phyloP scores from a whole-genome alignment of 345 rosid species.

The Tarenaya hassleriana region DNA sequence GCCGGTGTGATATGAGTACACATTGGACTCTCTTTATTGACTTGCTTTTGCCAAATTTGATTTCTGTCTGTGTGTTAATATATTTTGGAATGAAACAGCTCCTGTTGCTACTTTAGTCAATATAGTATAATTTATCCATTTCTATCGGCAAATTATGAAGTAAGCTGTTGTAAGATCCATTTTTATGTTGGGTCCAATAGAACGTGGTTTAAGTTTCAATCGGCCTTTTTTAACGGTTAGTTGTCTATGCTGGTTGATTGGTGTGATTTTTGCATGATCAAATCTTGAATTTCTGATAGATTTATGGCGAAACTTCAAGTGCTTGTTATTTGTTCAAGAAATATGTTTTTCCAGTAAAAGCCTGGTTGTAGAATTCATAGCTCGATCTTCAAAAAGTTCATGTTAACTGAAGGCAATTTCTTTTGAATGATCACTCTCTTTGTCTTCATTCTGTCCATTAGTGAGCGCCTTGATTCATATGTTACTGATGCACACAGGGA shows the following conservation, averaged over 20 bases:
- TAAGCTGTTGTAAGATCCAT: conserved; percentile 8
- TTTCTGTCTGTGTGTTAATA: no score
- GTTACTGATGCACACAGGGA: conserved; percentile 45
- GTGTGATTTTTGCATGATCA: neutral
- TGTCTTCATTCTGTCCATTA: neutral
- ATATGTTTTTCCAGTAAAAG: no score
- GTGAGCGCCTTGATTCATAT: neutral
- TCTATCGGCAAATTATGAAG: conserved; percentile 2
- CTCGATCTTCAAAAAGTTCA: conserved; percentile 9
- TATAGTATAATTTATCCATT: neutral
- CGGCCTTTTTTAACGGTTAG: no score
- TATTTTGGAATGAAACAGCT: neutral
- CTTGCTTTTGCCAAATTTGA: conserved; percentile 1
- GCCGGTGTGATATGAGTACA: no score
- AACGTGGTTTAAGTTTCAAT: no score
- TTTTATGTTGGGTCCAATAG: no score
- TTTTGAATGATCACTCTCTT: neutral
- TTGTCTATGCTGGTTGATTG: neutral
- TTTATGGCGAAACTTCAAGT: neutral
- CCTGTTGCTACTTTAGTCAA: conserved; percentile 4
- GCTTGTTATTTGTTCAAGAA: neutral
- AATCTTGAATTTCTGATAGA: neutral
- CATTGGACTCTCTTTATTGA: neutral
- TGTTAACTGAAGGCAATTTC: neutral
- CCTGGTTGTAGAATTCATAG: neutral